These are phyloP conservation scores for Balakata baccata DNA, from an alignment of 345 rosid genomes.

Conservation along the genomic window DNA sequence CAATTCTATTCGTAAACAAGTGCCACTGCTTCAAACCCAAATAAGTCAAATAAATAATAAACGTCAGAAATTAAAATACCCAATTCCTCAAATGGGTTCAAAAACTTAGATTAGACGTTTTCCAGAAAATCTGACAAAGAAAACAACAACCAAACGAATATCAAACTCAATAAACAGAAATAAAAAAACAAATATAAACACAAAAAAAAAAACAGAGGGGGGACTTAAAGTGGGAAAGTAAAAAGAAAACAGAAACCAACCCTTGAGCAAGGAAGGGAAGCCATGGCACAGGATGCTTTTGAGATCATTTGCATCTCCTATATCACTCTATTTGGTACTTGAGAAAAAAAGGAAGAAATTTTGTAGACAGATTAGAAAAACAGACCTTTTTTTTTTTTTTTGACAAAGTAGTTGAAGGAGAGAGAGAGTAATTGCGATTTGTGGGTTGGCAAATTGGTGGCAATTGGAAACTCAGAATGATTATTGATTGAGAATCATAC, in stretches of 20 bases:
- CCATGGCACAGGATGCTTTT: conserved; percentile 71
- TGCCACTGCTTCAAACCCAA: neutral
- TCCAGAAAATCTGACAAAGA: conserved; percentile 3
- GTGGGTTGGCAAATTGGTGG: conserved; percentile 28
- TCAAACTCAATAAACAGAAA: neutral
- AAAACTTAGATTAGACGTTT: conserved; percentile 9
- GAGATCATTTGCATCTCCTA: conserved; percentile 61
- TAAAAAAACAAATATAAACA: neutral
- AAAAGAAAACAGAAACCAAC: conserved; percentile 27
- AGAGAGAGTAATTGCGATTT: neutral
- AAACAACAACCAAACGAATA: neutral
- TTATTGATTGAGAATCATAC: neutral
- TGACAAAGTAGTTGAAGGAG: neutral
- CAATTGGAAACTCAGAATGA: conserved; percentile 14
- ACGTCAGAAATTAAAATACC: neutral
- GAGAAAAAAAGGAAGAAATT: conserved; percentile 4
- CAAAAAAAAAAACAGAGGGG: neutral
- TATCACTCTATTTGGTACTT: neutral
- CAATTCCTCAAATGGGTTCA: conserved; percentile 10
- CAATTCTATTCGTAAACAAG: neutral
- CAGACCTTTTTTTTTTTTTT: neutral
- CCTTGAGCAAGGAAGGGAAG: conserved; percentile 70
- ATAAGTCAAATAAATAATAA: neutral
- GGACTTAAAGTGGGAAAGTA: neutral
- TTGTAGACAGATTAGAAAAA: neutral